Conservation (phyloP, 495 filamentous ascomycete genomes). For the Talaromyces adpressus region DNA sequence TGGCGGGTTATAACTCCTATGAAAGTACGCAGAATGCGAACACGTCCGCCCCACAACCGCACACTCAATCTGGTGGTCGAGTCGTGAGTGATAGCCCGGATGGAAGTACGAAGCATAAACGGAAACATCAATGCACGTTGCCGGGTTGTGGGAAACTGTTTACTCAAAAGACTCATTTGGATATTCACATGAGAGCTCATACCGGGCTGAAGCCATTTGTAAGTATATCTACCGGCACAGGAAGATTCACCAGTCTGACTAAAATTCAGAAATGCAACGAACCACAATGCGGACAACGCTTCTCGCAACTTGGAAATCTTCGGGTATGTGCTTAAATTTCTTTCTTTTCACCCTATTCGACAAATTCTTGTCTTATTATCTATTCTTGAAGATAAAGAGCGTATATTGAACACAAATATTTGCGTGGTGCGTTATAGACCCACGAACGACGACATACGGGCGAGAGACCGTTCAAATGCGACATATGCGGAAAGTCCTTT, state of each 20-base stretch:
- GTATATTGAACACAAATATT: constrained; percentile 5
- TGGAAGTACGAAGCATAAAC: constrained; percentile 18
- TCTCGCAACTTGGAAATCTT: constrained; percentile 83
- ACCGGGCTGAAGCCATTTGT: constrained; percentile 91
- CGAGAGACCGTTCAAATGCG: constrained; percentile 78
- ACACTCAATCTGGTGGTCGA: background rate
- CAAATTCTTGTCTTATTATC: background rate
- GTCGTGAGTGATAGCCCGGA: background rate
- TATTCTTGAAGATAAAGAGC: background rate
- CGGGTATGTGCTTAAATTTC: constrained; percentile 48
- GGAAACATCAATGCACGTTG: constrained; percentile 66
- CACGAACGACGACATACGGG: constrained; percentile 83
- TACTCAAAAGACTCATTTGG: constrained; percentile 87
- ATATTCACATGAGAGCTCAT: constrained; percentile 85
- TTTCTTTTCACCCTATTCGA: background rate
- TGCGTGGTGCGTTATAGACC: constrained; percentile 43
- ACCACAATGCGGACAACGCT: constrained; percentile 67
- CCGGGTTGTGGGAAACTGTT: constrained; percentile 76
- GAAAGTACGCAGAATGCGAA: constrained; percentile 11
- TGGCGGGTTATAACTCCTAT: constrained; percentile 4
- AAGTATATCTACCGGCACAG: constrained; percentile 30
- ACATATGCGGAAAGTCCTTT: constrained; percentile 73
- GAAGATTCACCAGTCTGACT: constrained; percentile 3
- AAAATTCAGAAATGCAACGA: constrained; percentile 59
- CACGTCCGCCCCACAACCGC: background rate